Percentiles rank a stretch among this genome's conserved stretches.
Evolutionary conservation across 2,329 filamentous ascomycete genomes (phyloP).

Genomic region (Penicillium sclerotiorum): DNA sequence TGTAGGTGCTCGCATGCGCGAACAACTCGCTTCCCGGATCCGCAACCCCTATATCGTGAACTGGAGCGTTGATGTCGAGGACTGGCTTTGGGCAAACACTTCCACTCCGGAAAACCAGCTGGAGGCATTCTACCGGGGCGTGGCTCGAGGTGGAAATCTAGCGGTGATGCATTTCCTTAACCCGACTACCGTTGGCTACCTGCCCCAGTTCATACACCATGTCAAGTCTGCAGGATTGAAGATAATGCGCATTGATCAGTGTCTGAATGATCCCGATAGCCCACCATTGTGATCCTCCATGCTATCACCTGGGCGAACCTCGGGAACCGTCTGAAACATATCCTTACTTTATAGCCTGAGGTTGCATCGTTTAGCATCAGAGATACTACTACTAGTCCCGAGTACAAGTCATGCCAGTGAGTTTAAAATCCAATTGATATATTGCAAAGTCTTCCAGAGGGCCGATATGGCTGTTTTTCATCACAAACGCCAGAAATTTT

Average conservation of each 20-base stretch:
- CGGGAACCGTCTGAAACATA: background rate
- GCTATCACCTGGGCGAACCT: background rate
- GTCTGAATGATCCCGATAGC: conserved; percentile 59
- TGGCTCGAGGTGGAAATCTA: conserved; percentile 63
- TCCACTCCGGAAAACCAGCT: conserved; percentile 67
- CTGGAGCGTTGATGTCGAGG: conserved; percentile 72
- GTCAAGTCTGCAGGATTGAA: conserved; percentile 66
- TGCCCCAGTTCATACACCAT: conserved; percentile 65
- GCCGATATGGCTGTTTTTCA: too few relatives aligned
- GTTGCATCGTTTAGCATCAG: background rate
- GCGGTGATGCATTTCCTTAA: conserved; percentile 72
- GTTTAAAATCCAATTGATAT: background rate
- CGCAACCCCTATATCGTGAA: conserved; percentile 62
- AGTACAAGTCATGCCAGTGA: background rate
- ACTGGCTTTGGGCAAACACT: conserved; percentile 68
- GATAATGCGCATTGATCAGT: conserved; percentile 69
- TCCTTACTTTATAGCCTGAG: conserved; percentile 9
- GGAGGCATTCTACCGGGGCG: conserved; percentile 65
- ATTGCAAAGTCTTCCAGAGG: background rate
- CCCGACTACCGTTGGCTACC: conserved; percentile 64
- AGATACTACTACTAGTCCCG: too few relatives aligned
- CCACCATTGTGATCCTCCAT: conserved; percentile 19
- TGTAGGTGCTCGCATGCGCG: conserved; percentile 67
- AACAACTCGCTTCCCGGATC: conserved; percentile 59
- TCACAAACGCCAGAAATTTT: too few relatives aligned